Percentiles rank a stretch among this genome's conserved stretches.
Conservation (phyloP, 129 eudicot species). For the Scalesia atractyloides region DNA sequence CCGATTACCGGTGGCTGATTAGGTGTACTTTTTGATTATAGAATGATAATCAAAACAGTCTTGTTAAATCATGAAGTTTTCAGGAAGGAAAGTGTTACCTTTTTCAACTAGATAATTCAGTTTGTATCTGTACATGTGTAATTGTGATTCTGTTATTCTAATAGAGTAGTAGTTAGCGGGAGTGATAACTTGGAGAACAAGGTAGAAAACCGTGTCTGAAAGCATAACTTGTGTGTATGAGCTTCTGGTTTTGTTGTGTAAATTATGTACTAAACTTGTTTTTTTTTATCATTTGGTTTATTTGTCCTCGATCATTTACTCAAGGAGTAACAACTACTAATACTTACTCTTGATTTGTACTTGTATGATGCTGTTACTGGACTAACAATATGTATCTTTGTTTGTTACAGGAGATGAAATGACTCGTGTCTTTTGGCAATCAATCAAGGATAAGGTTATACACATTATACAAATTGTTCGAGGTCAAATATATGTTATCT, state of each 20-base stretch:
- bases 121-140: no score
- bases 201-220: no score
- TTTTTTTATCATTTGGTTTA: neutral
- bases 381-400: conserved; percentile 11
- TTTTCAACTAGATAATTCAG: no score
- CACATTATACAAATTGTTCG: neutral
- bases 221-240: neutral
- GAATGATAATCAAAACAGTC: no score
- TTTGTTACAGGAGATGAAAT: conserved; percentile 90
- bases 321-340: neutral
- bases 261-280: neutral
- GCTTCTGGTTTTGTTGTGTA: neutral
- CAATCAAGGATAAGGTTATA: conserved; percentile 84
- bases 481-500: neutral
- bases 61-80: no score
- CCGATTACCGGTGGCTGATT: no score
- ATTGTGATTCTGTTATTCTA: no score
- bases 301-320: neutral
- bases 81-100: no score
- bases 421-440: conserved; percentile 90
- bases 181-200: no score
- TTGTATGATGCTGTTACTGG: neutral
- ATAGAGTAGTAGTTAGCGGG: no score
- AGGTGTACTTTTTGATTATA: no score
- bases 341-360: neutral